These are phyloP conservation scores for Acacia confusa DNA, from an alignment of 306 rosid species.

Conservation along the genomic window DNA sequence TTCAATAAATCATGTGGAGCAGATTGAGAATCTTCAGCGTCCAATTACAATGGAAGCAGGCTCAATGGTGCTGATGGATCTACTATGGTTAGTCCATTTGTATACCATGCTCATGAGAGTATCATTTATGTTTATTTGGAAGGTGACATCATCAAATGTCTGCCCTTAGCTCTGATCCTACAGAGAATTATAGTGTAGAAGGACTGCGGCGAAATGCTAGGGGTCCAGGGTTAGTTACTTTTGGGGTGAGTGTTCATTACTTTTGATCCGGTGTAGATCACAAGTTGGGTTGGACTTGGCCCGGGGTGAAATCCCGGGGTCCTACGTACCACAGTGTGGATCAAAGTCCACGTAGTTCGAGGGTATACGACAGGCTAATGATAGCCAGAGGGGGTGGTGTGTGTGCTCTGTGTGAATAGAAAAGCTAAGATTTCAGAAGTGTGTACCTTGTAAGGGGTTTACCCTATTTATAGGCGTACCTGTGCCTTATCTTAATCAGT, in stretches of 20 bases:
- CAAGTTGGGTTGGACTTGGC: no score
- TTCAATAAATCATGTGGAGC: slow-evolving; percentile 94
- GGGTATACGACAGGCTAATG: no score
- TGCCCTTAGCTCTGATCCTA: slow-evolving; percentile 90
- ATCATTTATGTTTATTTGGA: slow-evolving; percentile 8
- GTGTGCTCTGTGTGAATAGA: no score
- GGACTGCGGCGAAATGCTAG: slow-evolving; percentile 98
- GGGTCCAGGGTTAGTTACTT: slow-evolving; percentile 99
- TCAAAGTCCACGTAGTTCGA: no score
- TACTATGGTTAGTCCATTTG: slow-evolving; percentile 72
- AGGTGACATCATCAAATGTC: slow-evolving; percentile 40
- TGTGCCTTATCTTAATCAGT: no score
- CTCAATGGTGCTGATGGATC: slow-evolving; percentile 98
- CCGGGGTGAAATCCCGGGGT: no score
- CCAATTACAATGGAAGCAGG: slow-evolving; percentile 99
- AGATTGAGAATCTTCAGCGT: slow-evolving; percentile 94
- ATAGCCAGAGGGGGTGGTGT: no score
- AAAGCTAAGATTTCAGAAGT: no score
- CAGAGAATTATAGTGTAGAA: slow-evolving; percentile 98
- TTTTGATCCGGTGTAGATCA: no score
- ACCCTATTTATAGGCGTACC: no score
- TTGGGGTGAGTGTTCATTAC: slow-evolving; percentile 78
- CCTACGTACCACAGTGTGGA: no score
- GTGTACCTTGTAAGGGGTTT: no score
- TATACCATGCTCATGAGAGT: slow-evolving; percentile 30